phyloP scores from a whole-genome alignment of 169 alveolate species.

The Plasmodium yoelii region DNA sequence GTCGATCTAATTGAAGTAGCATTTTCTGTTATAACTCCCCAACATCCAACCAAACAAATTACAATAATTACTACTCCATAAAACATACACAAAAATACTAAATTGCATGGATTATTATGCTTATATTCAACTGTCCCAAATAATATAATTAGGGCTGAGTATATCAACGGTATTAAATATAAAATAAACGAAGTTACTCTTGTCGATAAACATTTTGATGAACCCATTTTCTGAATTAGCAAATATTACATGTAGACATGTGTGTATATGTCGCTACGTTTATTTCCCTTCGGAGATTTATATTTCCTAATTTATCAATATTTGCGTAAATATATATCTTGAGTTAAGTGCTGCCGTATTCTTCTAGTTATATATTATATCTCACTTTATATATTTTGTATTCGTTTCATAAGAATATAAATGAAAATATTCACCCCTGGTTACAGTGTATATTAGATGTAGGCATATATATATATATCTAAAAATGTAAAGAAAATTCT shows the following conservation, averaged over 20 bases:
- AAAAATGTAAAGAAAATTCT: constrained; percentile 1
- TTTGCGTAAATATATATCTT: too few species aligned
- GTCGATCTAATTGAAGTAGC: constrained; percentile 71
- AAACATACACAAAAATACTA: constrained; percentile 22
- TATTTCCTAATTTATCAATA: too few species aligned
- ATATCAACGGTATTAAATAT: constrained; percentile 54
- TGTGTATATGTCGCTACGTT: background rate
- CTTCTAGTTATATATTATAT: too few species aligned
- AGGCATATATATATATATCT: too few species aligned
- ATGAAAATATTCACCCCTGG: too few species aligned
- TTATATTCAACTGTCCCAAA: constrained; percentile 65
- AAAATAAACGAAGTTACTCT: constrained; percentile 66
- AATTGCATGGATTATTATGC: constrained; percentile 20
- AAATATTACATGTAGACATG: background rate
- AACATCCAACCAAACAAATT: constrained; percentile 66
- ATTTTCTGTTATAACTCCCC: constrained; percentile 56
- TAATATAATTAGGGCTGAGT: constrained; percentile 34
- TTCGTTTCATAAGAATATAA: too few species aligned
- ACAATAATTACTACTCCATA: constrained; percentile 59
- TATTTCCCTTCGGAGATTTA: background rate
- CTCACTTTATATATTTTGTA: too few species aligned
- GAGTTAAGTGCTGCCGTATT: too few species aligned
- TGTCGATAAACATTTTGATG: constrained; percentile 58
- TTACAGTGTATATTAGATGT: too few species aligned
- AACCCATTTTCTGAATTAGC: constrained; percentile 60